Evolutionary conservation across 1,284 basidiomycete species (phyloP), one percentile per base, ranked within the genome.

Genomic region (Xanthoconium separans): DNA sequence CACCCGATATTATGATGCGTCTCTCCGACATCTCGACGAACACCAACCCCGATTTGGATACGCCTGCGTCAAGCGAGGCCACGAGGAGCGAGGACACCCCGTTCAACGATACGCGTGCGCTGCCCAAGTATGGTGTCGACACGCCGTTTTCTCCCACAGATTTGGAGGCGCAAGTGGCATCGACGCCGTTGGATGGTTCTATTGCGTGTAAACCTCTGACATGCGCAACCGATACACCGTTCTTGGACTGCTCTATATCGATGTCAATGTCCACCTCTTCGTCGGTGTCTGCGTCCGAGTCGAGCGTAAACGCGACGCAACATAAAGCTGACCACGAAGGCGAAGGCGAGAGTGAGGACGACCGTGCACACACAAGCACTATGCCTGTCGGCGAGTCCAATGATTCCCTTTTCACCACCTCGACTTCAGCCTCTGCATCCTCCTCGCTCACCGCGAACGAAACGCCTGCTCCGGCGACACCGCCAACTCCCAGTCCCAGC

Each of bases 401-500:
- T 22, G 67, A 66, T 41, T 65, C 66, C 13, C 64, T 70, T 13
- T 70, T 70, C 47, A 61, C 57, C 29, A 46, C 64, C 9, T 66
- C 62, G 13, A 36, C 47, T 2, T 58, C 57, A 12, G 49, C 51
- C 3, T 66, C 58, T 29, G 52, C 44, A 3, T 44, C 50, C 2
- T 66, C 63, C 5, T 68, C 65, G 7, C 12, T 65, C 12, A 63
- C 65, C 0, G 43, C 56, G 15, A 61, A 50, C 41, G 65, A 66
- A 2, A 65, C 60, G 7, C 44, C 61, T 12, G 63, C 58, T 1
- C 69, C 65, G 1, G 49, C 57, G 13, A 67, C 65, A 34, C 68
- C 69, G 12, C 52, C 58, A 3, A 68, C 62, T 1, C 47, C 65
- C 5, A 36, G 53, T 16, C 4, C 45, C 13, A 51, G 56, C 34